Conservation (phyloP, 2,329 filamentous ascomycete genomes). For the Coniella lustricola region DNA sequence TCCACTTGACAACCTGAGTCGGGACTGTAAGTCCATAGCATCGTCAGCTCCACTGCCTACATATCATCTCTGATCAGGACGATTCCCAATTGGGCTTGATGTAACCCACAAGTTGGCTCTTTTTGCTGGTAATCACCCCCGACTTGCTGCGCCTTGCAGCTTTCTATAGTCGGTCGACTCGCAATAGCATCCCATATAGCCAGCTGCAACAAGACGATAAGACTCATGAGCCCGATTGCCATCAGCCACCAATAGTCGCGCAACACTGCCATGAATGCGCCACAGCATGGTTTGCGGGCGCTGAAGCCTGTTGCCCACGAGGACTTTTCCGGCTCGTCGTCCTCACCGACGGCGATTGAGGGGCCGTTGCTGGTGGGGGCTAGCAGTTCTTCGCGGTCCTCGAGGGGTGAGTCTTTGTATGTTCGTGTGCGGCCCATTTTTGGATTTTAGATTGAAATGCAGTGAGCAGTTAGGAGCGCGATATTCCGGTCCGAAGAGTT, state of each 20-base stretch:
- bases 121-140: constrained; percentile 31
- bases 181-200: constrained; percentile 18
- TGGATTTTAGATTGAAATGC: no score
- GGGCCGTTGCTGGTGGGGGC: constrained; percentile 28
- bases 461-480: no score
- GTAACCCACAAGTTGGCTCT: constrained; percentile 29
- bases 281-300: background rate
- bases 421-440: background rate
- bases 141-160: constrained; percentile 24
- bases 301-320: constrained; percentile 17
- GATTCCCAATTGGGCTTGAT: no score
- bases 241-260: constrained; percentile 25
- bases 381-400: constrained; percentile 23
- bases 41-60: background rate
- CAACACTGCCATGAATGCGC: background rate
- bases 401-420: constrained; percentile 20
- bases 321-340: constrained; percentile 22
- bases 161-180: background rate
- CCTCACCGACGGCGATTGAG: constrained; percentile 17
- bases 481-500: no score
- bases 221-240: constrained; percentile 24
- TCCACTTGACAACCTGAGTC: constrained; percentile 30
- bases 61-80: no score
- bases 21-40: constrained; percentile 22
- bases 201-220: constrained; percentile 22